A percentile compares a stretch with the other conserved stretches of the same genome.
phyloP scores from a whole-genome alignment of 163 green algal genomes.

The Smithsoniella earleae region DNA sequence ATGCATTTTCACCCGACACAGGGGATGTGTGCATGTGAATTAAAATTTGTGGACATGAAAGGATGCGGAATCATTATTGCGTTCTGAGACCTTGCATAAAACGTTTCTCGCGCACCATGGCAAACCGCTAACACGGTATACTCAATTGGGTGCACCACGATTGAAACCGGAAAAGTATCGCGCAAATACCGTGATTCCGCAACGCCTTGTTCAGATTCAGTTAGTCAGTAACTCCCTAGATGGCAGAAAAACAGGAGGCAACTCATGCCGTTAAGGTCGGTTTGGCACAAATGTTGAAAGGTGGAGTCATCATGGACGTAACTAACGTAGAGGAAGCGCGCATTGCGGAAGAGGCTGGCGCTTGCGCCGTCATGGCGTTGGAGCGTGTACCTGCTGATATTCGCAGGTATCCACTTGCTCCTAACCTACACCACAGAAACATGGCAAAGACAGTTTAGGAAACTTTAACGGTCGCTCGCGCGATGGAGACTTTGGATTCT shows the following conservation, averaged over 20 bases:
- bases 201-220: no score
- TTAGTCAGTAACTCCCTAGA: slow-evolving; percentile 21
- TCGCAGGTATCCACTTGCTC: slow-evolving; percentile 39
- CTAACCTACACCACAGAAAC: not conserved
- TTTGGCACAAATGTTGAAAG: slow-evolving; percentile 97
- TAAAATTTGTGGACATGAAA: no score
- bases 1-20: no score
- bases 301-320: slow-evolving; percentile 98
- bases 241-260: slow-evolving; percentile 45
- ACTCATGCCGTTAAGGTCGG: slow-evolving; percentile 72
- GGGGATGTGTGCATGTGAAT: no score
- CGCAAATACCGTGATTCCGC: no score
- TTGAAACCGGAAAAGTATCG: not conserved
- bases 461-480: no score
- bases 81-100: no score
- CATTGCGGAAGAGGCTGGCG: slow-evolving; percentile 97
- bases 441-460: no score
- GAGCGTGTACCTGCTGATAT: slow-evolving; percentile 94
- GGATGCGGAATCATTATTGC: no score
- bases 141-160: not conserved
- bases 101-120: not conserved
- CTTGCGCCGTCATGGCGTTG: slow-evolving; percentile 97
- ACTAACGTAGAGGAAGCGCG: slow-evolving; percentile 92
- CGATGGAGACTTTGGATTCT: no score
- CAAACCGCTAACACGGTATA: not conserved